Conservation (phyloP, 352 stramenopile genomes). For the Aphanomyces euteiches region DNA sequence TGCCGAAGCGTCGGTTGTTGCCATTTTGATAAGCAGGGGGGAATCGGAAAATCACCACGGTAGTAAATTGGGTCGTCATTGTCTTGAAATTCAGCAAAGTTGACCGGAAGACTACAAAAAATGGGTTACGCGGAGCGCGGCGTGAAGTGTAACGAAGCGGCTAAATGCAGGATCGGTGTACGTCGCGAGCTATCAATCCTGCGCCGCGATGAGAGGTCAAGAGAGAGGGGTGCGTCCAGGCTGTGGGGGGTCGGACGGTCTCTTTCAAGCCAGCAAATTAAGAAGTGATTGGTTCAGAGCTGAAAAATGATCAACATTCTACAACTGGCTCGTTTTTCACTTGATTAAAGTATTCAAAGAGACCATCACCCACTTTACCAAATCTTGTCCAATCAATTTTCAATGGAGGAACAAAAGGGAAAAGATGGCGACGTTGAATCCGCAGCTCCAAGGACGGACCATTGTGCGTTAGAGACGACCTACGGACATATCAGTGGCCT, state of each 20-base stretch:
- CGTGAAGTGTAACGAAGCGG: not conserved
- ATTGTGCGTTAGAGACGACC: too few relatives aligned
- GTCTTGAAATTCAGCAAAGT: slow-evolving; percentile 25
- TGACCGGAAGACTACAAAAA: not conserved
- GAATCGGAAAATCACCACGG: not conserved
- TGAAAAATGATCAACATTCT: slow-evolving; percentile 10
- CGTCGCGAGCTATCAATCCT: slow-evolving; percentile 27
- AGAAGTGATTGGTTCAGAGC: not conserved
- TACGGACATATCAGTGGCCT: too few relatives aligned
- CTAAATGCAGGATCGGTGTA: slow-evolving; percentile 13
- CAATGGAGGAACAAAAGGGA: too few relatives aligned
- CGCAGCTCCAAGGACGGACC: too few relatives aligned
- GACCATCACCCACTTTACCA: slow-evolving; percentile 1
- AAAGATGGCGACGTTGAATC: too few relatives aligned
- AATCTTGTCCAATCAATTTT: slow-evolving; percentile 14
- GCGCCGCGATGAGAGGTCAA: slow-evolving; percentile 7
- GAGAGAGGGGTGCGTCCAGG: not conserved
- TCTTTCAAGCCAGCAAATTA: slow-evolving; percentile 17
- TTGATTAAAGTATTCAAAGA: not conserved
- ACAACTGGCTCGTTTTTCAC: not conserved
- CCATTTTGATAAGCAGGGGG: not conserved
- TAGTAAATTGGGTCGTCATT: slow-evolving; percentile 21
- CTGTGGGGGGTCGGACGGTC: not conserved
- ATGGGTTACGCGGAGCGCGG: slow-evolving; percentile 12
- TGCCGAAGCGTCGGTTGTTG: not conserved